Conservation (phyloP, 176 grass and related monocot genomes). For the Pharus latifolius region DNA sequence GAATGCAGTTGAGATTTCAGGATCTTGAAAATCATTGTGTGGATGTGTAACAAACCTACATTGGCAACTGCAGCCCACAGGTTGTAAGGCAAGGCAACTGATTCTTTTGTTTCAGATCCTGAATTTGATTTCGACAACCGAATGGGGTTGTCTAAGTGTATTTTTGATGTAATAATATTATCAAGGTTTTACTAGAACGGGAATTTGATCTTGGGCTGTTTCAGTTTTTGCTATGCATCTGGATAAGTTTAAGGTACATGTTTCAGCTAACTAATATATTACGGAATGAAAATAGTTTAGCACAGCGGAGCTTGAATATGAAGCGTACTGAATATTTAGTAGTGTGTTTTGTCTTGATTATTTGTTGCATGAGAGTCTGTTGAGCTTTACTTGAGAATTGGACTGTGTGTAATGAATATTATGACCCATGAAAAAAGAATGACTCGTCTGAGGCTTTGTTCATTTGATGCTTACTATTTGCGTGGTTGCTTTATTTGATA, state of each 20-base stretch:
- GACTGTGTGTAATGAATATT: background rate
- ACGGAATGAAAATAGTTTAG: background rate
- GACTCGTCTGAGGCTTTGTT: no score
- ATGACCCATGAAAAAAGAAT: no score
- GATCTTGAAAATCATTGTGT: background rate
- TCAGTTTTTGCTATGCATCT: background rate
- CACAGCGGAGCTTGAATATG: background rate
- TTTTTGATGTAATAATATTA: background rate
- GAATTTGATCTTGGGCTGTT: background rate
- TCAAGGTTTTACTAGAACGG: background rate
- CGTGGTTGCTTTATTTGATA: background rate
- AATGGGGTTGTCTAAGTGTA: background rate
- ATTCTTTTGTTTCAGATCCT: background rate
- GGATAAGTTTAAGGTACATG: background rate
- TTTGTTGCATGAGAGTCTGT: no score
- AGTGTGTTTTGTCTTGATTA: background rate
- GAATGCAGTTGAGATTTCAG: background rate
- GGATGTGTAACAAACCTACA: background rate
- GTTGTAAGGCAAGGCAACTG: no score
- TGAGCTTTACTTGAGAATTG: background rate
- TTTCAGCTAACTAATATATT: background rate
- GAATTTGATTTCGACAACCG: background rate
- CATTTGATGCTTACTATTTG: no score
- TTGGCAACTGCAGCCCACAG: no score
- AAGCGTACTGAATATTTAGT: background rate